Conservation (phyloP, 2,329 filamentous ascomycete genomes). For the Aspergillus japonicus region DNA sequence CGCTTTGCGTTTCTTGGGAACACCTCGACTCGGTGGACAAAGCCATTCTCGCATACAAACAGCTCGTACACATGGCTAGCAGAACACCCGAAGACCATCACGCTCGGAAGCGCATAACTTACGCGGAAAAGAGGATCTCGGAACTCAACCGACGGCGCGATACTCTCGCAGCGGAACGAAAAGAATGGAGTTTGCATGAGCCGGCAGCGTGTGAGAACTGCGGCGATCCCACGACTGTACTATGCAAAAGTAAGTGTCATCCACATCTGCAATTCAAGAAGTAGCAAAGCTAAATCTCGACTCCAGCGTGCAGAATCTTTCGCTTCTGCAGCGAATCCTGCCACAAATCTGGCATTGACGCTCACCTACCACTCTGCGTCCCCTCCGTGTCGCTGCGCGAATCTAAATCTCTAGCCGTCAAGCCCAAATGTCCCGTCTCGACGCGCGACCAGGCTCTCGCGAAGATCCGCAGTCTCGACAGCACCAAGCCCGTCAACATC, state of each 20-base stretch:
- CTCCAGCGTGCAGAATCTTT: slow-evolving; percentile 29
- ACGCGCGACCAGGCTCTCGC: slow-evolving; percentile 28
- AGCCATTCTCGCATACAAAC: slow-evolving; percentile 30
- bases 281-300: neutral
- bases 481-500: slow-evolving; percentile 17
- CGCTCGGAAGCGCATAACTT: slow-evolving; percentile 26
- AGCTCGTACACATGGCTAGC: slow-evolving; percentile 28
- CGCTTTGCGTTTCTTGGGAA: slow-evolving; percentile 29
- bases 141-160: slow-evolving; percentile 29
- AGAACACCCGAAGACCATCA: slow-evolving; percentile 26
- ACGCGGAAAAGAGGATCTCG: slow-evolving; percentile 28
- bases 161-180: slow-evolving; percentile 25
- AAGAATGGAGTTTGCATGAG: slow-evolving; percentile 28
- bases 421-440: slow-evolving; percentile 24
- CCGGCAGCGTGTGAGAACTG: slow-evolving; percentile 25
- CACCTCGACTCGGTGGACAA: slow-evolving; percentile 30
- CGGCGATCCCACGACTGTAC: slow-evolving; percentile 17
- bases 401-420: slow-evolving; percentile 32
- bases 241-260: slow-evolving; percentile 28
- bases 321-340: slow-evolving; percentile 31
- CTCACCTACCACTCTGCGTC: slow-evolving; percentile 26
- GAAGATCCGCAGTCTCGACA: slow-evolving; percentile 23
- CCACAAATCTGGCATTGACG: slow-evolving; percentile 16
- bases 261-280: neutral
- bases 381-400: slow-evolving; percentile 31